phyloP scores from a whole-genome alignment of 345 rosid species.

The Sapria himalayana region DNA sequence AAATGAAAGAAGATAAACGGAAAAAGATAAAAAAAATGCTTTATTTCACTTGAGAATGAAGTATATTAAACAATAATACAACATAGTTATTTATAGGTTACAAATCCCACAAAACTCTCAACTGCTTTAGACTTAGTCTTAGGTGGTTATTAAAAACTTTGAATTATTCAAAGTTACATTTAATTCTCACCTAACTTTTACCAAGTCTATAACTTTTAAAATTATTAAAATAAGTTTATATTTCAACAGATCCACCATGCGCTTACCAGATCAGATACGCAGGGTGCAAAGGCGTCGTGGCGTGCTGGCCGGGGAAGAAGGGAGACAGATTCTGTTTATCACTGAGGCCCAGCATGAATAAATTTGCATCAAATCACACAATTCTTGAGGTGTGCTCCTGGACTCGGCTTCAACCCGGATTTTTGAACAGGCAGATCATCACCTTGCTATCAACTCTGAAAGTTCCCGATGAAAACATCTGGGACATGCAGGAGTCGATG shows the following conservation, averaged over 20 bases:
- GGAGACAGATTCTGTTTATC: slow-evolving; percentile 40
- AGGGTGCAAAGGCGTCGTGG: slow-evolving; percentile 81
- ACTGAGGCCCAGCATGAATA: slow-evolving; percentile 52
- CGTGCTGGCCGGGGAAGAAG: slow-evolving; percentile 64
- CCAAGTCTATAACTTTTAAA: too few relatives aligned
- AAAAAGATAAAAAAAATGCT: too few relatives aligned
- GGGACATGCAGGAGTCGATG: slow-evolving; percentile 60
- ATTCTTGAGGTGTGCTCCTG: slow-evolving; percentile 69
- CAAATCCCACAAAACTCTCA: too few relatives aligned
- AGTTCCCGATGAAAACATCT: slow-evolving; percentile 51
- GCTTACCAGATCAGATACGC: slow-evolving; percentile 90
- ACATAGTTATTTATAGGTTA: too few relatives aligned
- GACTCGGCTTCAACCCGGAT: slow-evolving; percentile 89
- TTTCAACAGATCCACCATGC: slow-evolving; percentile 35
- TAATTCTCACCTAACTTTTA: too few relatives aligned
- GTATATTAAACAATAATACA: too few relatives aligned
- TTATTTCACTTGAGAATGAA: too few relatives aligned
- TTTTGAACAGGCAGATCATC: slow-evolving; percentile 74
- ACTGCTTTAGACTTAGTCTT: too few relatives aligned
- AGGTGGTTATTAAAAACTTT: too few relatives aligned
- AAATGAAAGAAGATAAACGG: too few relatives aligned
- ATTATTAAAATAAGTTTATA: too few relatives aligned
- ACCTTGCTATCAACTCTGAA: slow-evolving; percentile 40
- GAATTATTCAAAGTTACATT: too few relatives aligned
- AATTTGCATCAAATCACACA: slow-evolving; percentile 47